Base-by-base conservation (phyloP, 805 yeast genomes). In the Hagleromyces aurorensis region DNA sequence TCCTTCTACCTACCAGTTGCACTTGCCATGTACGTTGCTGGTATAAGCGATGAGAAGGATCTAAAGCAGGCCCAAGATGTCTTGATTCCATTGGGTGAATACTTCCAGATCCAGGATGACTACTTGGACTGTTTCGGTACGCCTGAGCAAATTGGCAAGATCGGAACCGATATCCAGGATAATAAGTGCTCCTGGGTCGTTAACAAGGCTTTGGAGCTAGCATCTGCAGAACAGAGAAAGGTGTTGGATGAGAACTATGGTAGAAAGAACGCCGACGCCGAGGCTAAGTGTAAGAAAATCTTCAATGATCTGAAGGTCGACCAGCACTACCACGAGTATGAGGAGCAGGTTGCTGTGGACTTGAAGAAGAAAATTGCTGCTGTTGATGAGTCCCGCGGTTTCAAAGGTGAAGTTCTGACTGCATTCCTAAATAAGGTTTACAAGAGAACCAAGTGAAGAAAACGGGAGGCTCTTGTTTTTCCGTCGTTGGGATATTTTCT, bases 31-130 rank as follows among this genome's bases (percentile, higher is more conserved):
- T 80, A 65, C 61, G 79, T 84, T 70, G 80, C 94, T 35, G 97
- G 96, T 32, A 57, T 81, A 46, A 67, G 67, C 36, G 67, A 70
- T 48, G 79, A 69, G 33, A 58, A 64, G 46, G 96, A 89, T 59
- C 70, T 91, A 56, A 70, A 82, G 55, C 97, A 89, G 66, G 96
- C 85, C 12, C 70, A 68, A 39, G 91, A 83, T 45, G 76, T 91
- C 23, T 70, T 91, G 59, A 77, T 91, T 42, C 96, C 96, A 33
- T 72, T 91, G 45, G 99, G 99, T 36, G 96, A 91, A 61, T 91
- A 91, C 60, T 91, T 91, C 78, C 99, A 91, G 67, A 84, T 91
- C 46, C 98, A 91, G 65, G 99, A 91, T 57, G 99, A 91, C 60
- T 91, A 70, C 65, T 72, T 91, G 44, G 99, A 91, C 62, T 84